Conservation (phyloP, 2,329 filamentous ascomycete species). For the Byssothecium circinans region DNA sequence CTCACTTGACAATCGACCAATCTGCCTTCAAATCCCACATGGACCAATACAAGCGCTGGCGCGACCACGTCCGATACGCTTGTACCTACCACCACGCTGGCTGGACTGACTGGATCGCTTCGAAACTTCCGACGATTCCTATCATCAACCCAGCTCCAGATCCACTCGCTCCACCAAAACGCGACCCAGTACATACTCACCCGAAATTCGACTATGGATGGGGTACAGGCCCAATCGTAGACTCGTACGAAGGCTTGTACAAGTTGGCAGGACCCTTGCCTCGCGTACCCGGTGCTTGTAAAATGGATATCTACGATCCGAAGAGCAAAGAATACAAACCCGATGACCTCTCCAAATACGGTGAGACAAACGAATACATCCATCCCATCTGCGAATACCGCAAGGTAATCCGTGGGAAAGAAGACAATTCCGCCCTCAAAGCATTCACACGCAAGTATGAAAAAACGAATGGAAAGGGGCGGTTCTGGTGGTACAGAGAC, state of each 20-base stretch:
- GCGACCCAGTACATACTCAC: conserved; percentile 35
- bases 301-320: conserved; percentile 31
- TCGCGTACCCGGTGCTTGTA: conserved; percentile 51
- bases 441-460: conserved; percentile 26
- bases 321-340: conserved; percentile 40
- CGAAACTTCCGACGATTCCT: conserved; percentile 24
- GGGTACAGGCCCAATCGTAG: conserved; percentile 48
- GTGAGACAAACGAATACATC: conserved; percentile 54
- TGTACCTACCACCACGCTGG: conserved; percentile 36
- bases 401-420: conserved; percentile 25
- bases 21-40: conserved; percentile 47
- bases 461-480: conserved; percentile 15
- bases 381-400: conserved; percentile 46
- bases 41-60: conserved; percentile 44
- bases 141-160: conserved; percentile 21
- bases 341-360: conserved; percentile 41
- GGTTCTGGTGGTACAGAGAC: conserved; percentile 34
- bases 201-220: conserved; percentile 49
- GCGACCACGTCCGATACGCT: conserved; percentile 27
- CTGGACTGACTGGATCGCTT: conserved; percentile 14
- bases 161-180: conserved; percentile 22
- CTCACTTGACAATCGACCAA: conserved; percentile 50
- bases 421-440: conserved; percentile 26
- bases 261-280: conserved; percentile 45
- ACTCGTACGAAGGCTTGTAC: conserved; percentile 49